Evolutionary conservation across 805 yeast genomes (phyloP).

Genomic region (Nakazawaea ernobii): DNA sequence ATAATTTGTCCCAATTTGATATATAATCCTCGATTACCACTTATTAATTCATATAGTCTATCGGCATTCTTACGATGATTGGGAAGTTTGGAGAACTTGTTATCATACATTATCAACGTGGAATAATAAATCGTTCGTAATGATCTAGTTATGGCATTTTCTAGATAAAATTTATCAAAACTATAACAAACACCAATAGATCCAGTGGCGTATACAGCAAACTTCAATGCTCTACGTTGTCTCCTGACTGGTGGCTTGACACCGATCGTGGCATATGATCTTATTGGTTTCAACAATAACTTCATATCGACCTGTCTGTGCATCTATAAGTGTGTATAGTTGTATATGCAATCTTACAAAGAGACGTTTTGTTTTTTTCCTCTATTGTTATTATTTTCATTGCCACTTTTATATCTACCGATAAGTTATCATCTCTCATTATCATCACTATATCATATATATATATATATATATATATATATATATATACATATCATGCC

Average conservation of each 20-base stretch:
- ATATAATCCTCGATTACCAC: conserved; percentile 53
- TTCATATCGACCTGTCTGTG: too few relatives aligned
- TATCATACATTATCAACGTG: conserved; percentile 51
- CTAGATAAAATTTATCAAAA: conserved; percentile 33
- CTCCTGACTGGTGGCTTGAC: neutral
- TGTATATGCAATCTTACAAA: too few relatives aligned
- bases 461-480: neutral
- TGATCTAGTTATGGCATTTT: conserved; percentile 50
- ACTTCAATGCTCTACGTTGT: neutral
- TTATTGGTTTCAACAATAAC: too few relatives aligned
- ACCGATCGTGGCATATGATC: too few relatives aligned
- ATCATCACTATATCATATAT: neutral
- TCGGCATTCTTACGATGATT: conserved; percentile 56
- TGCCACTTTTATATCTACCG: too few relatives aligned
- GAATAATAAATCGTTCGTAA: conserved; percentile 43
- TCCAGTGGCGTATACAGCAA: neutral
- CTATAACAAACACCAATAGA: conserved; percentile 17
- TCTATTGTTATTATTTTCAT: too few relatives aligned
- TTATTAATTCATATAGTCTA: conserved; percentile 38
- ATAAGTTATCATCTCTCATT: too few relatives aligned
- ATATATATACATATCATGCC: neutral
- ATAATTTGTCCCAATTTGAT: conserved; percentile 76
- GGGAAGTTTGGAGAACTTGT: conserved; percentile 46
- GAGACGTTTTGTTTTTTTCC: too few relatives aligned
- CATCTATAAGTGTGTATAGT: too few relatives aligned